A percentile compares a stretch with the other conserved stretches of the same genome.
phyloP scores from a whole-genome alignment of 2,329 filamentous ascomycete genomes.

The Niveomyces coronatus region DNA sequence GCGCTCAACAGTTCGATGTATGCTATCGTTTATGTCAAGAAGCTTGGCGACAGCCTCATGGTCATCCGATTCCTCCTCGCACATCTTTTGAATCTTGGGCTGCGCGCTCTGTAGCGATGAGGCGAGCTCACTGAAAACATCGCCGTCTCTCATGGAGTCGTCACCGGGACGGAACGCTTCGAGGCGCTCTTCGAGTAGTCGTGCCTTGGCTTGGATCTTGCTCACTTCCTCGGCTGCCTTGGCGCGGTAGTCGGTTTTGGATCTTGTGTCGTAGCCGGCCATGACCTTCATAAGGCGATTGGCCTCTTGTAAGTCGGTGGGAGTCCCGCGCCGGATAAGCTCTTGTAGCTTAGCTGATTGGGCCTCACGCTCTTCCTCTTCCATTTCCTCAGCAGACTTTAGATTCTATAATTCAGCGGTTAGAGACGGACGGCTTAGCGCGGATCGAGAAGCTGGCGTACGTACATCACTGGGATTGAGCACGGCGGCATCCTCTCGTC shows the following conservation, averaged over 20 bases:
- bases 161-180: conserved; percentile 77
- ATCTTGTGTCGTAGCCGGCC: conserved; percentile 91
- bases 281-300: conserved; percentile 98
- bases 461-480: conserved; percentile 92
- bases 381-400: conserved; percentile 96
- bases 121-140: conserved; percentile 74
- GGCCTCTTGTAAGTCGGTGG: conserved; percentile 90
- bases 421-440: neutral
- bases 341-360: conserved; percentile 98
- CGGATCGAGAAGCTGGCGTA: conserved; percentile 14
- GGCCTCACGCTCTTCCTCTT: conserved; percentile 87
- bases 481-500: conserved; percentile 88
- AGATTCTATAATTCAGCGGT: conserved; percentile 55
- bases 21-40: conserved; percentile 96
- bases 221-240: conserved; percentile 93
- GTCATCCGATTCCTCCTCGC: conserved; percentile 95
- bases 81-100: conserved; percentile 99
- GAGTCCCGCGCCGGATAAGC: conserved; percentile 81
- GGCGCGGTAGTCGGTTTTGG: conserved; percentile 94
- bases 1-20: conserved; percentile 89
- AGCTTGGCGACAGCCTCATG: conserved; percentile 91
- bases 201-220: conserved; percentile 93
- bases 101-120: conserved; percentile 85
- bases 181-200: conserved; percentile 83
- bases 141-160: conserved; percentile 56